A percentile compares a stretch with the other conserved stretches of the same genome.
These are phyloP conservation scores for Medicago ruthenica DNA, from an alignment of 306 rosid genomes.

Conservation along the genomic window DNA sequence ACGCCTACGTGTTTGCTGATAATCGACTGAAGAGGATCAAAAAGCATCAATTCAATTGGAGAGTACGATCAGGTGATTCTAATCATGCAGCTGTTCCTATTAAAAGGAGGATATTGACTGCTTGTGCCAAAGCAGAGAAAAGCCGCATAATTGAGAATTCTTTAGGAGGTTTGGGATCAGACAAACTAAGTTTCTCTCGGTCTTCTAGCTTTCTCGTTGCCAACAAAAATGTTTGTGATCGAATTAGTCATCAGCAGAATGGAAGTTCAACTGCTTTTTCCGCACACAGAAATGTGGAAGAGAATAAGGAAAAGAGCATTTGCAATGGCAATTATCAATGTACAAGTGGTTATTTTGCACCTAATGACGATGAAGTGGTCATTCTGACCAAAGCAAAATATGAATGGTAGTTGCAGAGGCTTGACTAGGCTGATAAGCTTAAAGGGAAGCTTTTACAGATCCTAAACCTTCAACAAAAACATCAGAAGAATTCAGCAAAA, in stretches of 20 bases:
- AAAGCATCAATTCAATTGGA: constrained; percentile 53
- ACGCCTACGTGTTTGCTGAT: constrained; percentile 35
- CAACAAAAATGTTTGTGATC: constrained; percentile 43
- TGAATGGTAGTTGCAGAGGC: too few species aligned
- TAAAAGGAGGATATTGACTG: constrained; percentile 67
- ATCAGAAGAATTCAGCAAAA: background rate
- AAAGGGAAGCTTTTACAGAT: too few species aligned
- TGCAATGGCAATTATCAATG: constrained; percentile 26
- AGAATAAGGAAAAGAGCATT: constrained; percentile 39
- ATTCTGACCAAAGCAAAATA: too few species aligned
- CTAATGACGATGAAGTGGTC: too few species aligned
- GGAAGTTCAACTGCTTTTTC: constrained; percentile 42
- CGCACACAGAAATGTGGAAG: constrained; percentile 43
- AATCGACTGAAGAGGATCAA: constrained; percentile 49
- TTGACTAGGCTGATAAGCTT: too few species aligned
- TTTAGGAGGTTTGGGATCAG: constrained; percentile 47
- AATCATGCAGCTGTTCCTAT: constrained; percentile 54
- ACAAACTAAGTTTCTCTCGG: constrained; percentile 40
- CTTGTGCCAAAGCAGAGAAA: constrained; percentile 62
- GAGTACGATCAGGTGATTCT: constrained; percentile 56
- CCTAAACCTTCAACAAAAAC: background rate
- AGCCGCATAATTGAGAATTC: constrained; percentile 46
- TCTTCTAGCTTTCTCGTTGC: constrained; percentile 46
- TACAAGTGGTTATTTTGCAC: background rate
- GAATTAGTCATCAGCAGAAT: constrained; percentile 42